These are phyloP conservation scores for Trametes pubescens DNA, from an alignment of 1,284 basidiomycete species.

Conservation along the genomic window DNA sequence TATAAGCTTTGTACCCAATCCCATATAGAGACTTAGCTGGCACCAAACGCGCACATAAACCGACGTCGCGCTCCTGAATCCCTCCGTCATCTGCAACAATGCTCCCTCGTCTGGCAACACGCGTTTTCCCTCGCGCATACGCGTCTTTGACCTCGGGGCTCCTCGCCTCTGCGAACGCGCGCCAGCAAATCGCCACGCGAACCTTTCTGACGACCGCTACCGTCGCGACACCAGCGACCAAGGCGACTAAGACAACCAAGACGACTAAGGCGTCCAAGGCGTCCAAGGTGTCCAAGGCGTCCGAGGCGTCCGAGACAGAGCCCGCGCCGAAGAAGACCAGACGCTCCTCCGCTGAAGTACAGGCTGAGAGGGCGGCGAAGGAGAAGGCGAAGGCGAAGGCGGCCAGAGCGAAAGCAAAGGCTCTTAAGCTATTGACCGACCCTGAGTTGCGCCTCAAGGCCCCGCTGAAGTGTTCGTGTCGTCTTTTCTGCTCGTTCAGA, in stretches of 20 bases:
- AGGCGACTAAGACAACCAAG: not conserved
- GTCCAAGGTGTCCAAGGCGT: not conserved
- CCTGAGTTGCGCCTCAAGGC: constrained; percentile 20
- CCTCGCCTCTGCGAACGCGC: constrained; percentile 3
- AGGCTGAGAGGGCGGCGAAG: constrained; percentile 2
- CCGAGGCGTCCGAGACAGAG: not conserved
- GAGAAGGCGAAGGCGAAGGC: constrained; percentile 5
- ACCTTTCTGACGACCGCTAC: constrained; percentile 27
- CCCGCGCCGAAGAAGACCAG: not conserved
- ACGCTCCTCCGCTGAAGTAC: not conserved
- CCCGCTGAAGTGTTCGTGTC: constrained; percentile 13
- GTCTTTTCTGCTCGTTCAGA: not conserved
- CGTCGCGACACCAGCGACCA: constrained; percentile 17
- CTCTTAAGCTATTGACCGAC: constrained; percentile 10
- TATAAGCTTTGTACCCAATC: not conserved
- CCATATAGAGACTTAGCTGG: not conserved
- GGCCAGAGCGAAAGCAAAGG: constrained; percentile 9
- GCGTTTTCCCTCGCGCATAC: constrained; percentile 23
- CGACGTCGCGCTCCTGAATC: not conserved
- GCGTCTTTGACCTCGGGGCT: constrained; percentile 3
- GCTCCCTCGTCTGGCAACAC: constrained; percentile 21
- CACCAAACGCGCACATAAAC: not conserved
- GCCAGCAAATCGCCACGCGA: constrained; percentile 20
- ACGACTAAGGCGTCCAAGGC: not conserved
- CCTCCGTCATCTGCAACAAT: constrained; percentile 6